A percentile compares a stretch with the other conserved stretches of the same genome.
These are phyloP conservation scores for Amphicarpaea edgeworthii DNA, from an alignment of 306 rosid genomes.

Conservation along the genomic window DNA sequence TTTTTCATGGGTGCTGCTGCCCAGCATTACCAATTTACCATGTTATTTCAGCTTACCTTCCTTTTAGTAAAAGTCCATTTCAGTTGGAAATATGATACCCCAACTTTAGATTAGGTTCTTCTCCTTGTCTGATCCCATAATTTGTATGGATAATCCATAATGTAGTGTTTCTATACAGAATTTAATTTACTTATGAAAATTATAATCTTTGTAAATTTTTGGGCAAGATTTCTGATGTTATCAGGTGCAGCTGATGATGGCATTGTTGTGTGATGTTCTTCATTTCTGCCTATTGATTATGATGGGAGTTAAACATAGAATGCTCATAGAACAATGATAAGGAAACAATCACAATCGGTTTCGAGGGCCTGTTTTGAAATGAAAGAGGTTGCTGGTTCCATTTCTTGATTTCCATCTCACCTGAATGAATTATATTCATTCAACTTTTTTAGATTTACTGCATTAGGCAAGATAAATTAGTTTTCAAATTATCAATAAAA, in stretches of 20 bases:
- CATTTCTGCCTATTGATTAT: background rate
- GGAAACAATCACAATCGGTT: background rate
- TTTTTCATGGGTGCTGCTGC: slow-evolving; percentile 55
- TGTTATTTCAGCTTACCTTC: slow-evolving; percentile 47
- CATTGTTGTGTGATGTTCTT: slow-evolving; percentile 27
- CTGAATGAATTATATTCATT: background rate
- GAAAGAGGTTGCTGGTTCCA: background rate
- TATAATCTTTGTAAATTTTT: slow-evolving; percentile 19
- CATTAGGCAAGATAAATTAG: background rate
- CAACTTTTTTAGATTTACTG: slow-evolving; percentile 7
- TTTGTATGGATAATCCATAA: slow-evolving; percentile 51
- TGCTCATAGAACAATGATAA: slow-evolving; percentile 6
- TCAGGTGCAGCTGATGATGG: slow-evolving; percentile 34
- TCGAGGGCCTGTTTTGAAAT: background rate
- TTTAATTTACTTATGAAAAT: slow-evolving; percentile 31
- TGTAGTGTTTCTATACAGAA: slow-evolving; percentile 43
- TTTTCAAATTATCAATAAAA: background rate
- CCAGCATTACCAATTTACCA: slow-evolving; percentile 46
- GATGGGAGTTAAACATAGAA: slow-evolving; percentile 3
- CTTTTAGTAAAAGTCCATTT: slow-evolving; percentile 46
- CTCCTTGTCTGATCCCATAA: slow-evolving; percentile 39
- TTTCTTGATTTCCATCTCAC: background rate
- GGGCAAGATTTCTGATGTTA: slow-evolving; percentile 30
- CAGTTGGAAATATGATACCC: slow-evolving; percentile 56
- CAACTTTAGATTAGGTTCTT: slow-evolving; percentile 43